Evolutionary conservation across 768 basidiomycete species (phyloP).

Genomic region (Chlorophyllum brunneum): DNA sequence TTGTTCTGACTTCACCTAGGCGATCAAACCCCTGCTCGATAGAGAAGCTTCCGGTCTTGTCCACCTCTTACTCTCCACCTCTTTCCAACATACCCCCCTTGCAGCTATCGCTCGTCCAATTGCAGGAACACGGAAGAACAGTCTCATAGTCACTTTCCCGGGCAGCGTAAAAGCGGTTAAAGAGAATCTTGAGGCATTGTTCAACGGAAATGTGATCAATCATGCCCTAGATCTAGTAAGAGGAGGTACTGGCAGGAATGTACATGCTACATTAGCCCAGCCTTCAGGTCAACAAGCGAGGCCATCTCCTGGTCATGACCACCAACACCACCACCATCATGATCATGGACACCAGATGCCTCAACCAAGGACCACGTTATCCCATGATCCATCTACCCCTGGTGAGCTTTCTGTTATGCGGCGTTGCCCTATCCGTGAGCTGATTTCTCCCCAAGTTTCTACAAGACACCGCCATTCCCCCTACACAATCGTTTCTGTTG

Average conservation of each 20-base stretch:
- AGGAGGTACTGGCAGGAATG: conserved; percentile 59
- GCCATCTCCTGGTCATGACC: background rate
- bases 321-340: conserved; percentile 28
- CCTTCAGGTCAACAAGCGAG: conserved; percentile 16
- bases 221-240: conserved; percentile 73
- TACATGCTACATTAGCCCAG: conserved; percentile 48
- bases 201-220: conserved; percentile 51
- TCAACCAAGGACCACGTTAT: conserved; percentile 51
- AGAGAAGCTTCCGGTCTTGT: conserved; percentile 69
- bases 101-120: conserved; percentile 83
- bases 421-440: background rate
- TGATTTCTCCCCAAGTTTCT: conserved; percentile 44
- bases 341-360: conserved; percentile 36
- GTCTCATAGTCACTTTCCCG: conserved; percentile 76
- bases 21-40: conserved; percentile 60
- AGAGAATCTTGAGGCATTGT: conserved; percentile 66
- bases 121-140: conserved; percentile 65
- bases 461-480: conserved; percentile 74
- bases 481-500: conserved; percentile 65
- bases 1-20: conserved; percentile 29
- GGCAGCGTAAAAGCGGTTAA: conserved; percentile 84
- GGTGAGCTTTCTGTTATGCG: background rate
- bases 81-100: conserved; percentile 70
- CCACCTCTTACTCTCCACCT: conserved; percentile 65
- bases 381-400: conserved; percentile 65